Evolutionary conservation across 345 rosid species (phyloP).

Genomic region (Balakata baccata): DNA sequence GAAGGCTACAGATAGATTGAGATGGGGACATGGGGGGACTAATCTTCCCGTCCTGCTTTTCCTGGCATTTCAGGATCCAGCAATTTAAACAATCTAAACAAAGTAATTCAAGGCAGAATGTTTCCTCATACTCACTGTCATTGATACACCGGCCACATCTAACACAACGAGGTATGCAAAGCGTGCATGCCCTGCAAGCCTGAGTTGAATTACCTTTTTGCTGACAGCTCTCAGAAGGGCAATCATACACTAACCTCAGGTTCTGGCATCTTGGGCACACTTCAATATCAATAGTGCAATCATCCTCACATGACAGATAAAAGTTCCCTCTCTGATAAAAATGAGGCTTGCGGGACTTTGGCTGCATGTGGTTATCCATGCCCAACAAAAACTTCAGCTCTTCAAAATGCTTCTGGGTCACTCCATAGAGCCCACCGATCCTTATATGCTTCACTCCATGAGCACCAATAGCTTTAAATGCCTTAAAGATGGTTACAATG

Average conservation of each 20-base stretch:
- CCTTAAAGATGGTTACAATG: slow-evolving; percentile 56
- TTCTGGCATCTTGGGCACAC: slow-evolving; percentile 80
- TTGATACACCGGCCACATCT: slow-evolving; percentile 87
- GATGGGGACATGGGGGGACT: slow-evolving; percentile 21
- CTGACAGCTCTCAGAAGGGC: slow-evolving; percentile 78
- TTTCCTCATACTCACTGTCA: slow-evolving; percentile 77
- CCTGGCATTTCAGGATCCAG: slow-evolving; percentile 33
- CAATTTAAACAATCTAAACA: slow-evolving; percentile 75
- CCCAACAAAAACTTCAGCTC: slow-evolving; percentile 60
- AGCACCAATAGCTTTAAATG: slow-evolving; percentile 45
- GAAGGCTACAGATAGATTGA: slow-evolving; percentile 22
- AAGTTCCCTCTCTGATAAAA: slow-evolving; percentile 59
- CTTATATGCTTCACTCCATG: slow-evolving; percentile 63
- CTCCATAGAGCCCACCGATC: slow-evolving; percentile 77
- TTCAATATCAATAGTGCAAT: slow-evolving; percentile 74
- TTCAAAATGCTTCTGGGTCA: slow-evolving; percentile 57
- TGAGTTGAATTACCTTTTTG: slow-evolving; percentile 38
- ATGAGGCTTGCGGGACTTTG: slow-evolving; percentile 47
- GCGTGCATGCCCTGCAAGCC: slow-evolving; percentile 77
- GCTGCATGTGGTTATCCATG: slow-evolving; percentile 31
- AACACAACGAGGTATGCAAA: slow-evolving; percentile 74
- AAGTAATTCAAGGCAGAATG: slow-evolving; percentile 68
- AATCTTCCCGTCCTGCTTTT: slow-evolving; percentile 29
- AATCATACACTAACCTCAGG: slow-evolving; percentile 76
- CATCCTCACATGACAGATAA: slow-evolving; percentile 68